A percentile compares a stretch with the other conserved stretches of the same genome.
These are phyloP conservation scores for Takashimella tepidaria DNA, from an alignment of 1,284 basidiomycete genomes.

Conservation along the genomic window DNA sequence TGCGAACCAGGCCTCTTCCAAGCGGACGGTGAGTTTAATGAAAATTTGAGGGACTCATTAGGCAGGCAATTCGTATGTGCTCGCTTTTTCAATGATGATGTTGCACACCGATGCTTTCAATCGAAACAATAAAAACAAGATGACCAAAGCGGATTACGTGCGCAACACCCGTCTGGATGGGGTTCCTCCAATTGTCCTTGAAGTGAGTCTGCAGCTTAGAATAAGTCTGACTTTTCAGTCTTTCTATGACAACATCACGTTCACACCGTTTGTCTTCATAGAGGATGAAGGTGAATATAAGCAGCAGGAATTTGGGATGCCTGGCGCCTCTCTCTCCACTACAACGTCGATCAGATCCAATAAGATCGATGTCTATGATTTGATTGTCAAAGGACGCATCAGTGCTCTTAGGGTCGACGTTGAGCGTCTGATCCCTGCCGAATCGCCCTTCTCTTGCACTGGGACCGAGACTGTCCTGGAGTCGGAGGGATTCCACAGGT, in stretches of 20 bases:
- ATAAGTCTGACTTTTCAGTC: slow-evolving; percentile 55
- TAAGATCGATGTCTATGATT: slow-evolving; percentile 85
- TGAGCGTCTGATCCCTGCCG: slow-evolving; percentile 57
- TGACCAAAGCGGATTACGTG: slow-evolving; percentile 90
- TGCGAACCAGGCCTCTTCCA: slow-evolving; percentile 81
- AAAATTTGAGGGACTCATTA: slow-evolving; percentile 6
- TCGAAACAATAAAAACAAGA: slow-evolving; percentile 94
- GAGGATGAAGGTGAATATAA: slow-evolving; percentile 69
- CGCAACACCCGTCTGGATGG: slow-evolving; percentile 88
- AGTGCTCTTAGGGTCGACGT: slow-evolving; percentile 72
- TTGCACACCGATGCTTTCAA: slow-evolving; percentile 98
- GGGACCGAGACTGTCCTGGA: slow-evolving; percentile 68
- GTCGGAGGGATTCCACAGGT: slow-evolving; percentile 60
- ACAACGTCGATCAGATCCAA: slow-evolving; percentile 54
- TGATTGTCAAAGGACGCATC: slow-evolving; percentile 73
- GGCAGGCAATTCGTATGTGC: slow-evolving; percentile 87
- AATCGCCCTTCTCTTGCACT: slow-evolving; percentile 69
- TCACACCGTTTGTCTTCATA: slow-evolving; percentile 91
- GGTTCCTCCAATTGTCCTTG: slow-evolving; percentile 73
- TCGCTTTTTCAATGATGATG: slow-evolving; percentile 98
- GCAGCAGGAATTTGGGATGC: slow-evolving; percentile 1
- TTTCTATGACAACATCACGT: slow-evolving; percentile 94
- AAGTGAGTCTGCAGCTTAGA: slow-evolving; percentile 53
- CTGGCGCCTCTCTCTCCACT: slow-evolving; percentile 31
- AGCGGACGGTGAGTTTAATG: slow-evolving; percentile 58